Percentiles rank a stretch among this genome's conserved stretches.
phyloP scores from a whole-genome alignment of 805 yeast genomes.

The Cyberlindnera americana region DNA sequence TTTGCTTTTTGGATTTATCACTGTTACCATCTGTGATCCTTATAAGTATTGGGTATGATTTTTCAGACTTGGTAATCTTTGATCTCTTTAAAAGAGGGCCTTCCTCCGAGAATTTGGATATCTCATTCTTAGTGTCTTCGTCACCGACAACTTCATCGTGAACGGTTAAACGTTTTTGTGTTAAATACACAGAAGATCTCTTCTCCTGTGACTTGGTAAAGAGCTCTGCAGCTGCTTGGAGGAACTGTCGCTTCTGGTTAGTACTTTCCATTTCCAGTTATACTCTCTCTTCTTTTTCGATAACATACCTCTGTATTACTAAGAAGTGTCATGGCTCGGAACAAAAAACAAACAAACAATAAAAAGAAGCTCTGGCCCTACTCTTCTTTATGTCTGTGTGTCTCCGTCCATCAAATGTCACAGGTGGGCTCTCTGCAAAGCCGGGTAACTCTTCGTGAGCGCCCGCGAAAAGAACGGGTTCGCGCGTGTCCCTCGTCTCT shows the following conservation, averaged over 20 bases:
- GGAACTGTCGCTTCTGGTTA: constrained; percentile 17
- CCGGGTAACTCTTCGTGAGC: constrained; percentile 1
- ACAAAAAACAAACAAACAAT: too few species aligned
- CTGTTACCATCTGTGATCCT: constrained; percentile 60
- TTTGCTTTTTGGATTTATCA: constrained; percentile 48
- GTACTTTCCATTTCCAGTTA: neutral
- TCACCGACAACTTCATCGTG: constrained; percentile 28
- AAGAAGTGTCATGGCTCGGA: constrained; percentile 16
- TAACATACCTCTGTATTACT: constrained; percentile 24
- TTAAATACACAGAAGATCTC: constrained; percentile 52
- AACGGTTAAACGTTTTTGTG: constrained; percentile 50
- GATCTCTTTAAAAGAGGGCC: constrained; percentile 27
- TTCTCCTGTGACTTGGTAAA: constrained; percentile 34
- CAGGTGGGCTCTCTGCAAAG: too few species aligned
- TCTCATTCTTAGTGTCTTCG: constrained; percentile 16
- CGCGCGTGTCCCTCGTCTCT: too few species aligned
- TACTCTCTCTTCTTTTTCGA: too few species aligned
- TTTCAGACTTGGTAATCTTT: constrained; percentile 24
- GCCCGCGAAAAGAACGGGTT: too few species aligned
- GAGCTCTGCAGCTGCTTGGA: constrained; percentile 24
- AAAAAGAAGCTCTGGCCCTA: too few species aligned
- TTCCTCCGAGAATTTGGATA: constrained; percentile 21
- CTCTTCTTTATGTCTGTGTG: too few species aligned
- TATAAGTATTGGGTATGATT: constrained; percentile 58
- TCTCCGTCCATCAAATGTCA: too few species aligned